phyloP scores from a whole-genome alignment of 805 yeast genomes.

The Wickerhamiella kurtzmanii region DNA sequence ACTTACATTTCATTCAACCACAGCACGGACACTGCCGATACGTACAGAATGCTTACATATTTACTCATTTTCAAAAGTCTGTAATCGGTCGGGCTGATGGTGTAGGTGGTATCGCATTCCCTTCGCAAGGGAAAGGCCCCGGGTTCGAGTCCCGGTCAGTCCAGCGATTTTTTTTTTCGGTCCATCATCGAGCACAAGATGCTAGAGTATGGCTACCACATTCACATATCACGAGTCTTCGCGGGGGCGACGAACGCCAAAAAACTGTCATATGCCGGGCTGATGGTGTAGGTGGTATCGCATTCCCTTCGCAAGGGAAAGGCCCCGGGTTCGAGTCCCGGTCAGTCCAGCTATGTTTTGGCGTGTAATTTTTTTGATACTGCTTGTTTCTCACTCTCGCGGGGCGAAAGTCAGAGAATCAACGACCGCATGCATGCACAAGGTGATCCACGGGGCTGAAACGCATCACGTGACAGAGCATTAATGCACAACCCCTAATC shows the following conservation, averaged over 20 bases:
- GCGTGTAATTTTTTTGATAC: not conserved
- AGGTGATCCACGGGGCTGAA: too few relatives aligned
- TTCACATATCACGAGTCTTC: not conserved
- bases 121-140: conserved; percentile 18
- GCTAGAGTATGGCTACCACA: too few relatives aligned
- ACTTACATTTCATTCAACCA: too few relatives aligned
- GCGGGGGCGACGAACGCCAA: not conserved
- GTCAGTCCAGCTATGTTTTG: conserved; percentile 15
- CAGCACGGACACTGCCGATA: too few relatives aligned
- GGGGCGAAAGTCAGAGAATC: too few relatives aligned
- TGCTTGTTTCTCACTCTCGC: not conserved
- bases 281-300: conserved; percentile 18
- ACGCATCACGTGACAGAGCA: too few relatives aligned
- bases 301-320: conserved; percentile 17
- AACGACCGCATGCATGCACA: too few relatives aligned
- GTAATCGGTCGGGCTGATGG: conserved; percentile 11
- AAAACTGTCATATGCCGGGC: conserved; percentile 4
- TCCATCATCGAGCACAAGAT: too few relatives aligned
- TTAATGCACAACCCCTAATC: too few relatives aligned
- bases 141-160: conserved; percentile 17
- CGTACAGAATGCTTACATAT: too few relatives aligned
- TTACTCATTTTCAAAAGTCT: not conserved
- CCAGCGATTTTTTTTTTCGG: conserved; percentile 2
- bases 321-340: conserved; percentile 18
- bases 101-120: conserved; percentile 18